phyloP scores from a whole-genome alignment of 2,329 filamentous ascomycete genomes.

The Fusarium pseudocircinatum region DNA sequence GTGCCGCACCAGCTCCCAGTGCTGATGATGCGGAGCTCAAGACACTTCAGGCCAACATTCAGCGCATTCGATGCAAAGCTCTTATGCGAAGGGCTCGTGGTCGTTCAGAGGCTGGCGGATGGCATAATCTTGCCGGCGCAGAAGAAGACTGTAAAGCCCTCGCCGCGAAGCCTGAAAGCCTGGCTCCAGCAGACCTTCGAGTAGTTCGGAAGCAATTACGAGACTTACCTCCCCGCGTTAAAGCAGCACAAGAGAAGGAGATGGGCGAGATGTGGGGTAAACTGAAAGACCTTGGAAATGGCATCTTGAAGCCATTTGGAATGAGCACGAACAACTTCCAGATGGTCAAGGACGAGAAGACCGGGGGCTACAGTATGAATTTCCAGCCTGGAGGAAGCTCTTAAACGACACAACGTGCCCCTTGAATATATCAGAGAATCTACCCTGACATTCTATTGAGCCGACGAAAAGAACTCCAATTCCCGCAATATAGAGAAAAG shows the following conservation, averaged over 20 bases:
- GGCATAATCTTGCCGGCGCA: constrained; percentile 82
- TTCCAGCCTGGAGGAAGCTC: constrained; percentile 60
- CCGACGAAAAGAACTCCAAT: not conserved
- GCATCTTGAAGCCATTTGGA: constrained; percentile 91
- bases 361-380: constrained; percentile 94
- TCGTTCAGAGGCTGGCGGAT: constrained; percentile 75
- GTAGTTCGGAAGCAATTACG: constrained; percentile 74
- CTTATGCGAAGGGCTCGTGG: constrained; percentile 82
- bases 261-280: constrained; percentile 98
- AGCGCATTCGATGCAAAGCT: constrained; percentile 82
- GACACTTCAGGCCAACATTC: constrained; percentile 66
- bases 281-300: constrained; percentile 90
- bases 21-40: constrained; percentile 29
- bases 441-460: not conserved
- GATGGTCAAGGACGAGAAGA: constrained; percentile 89
- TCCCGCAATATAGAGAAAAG: constrained; percentile 22
- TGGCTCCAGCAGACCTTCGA: constrained; percentile 72
- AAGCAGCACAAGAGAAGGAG: constrained; percentile 84
- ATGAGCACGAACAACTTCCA: constrained; percentile 94
- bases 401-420: not conserved
- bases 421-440: not conserved
- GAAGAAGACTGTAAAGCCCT: constrained; percentile 82
- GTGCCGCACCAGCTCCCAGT: constrained; percentile 54
- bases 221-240: constrained; percentile 73
- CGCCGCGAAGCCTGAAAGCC: constrained; percentile 56